A percentile compares a stretch with the other conserved stretches of the same genome.
Conservation (phyloP, 2,329 filamentous ascomycete species). For the Pseudocercospora cruenta region DNA sequence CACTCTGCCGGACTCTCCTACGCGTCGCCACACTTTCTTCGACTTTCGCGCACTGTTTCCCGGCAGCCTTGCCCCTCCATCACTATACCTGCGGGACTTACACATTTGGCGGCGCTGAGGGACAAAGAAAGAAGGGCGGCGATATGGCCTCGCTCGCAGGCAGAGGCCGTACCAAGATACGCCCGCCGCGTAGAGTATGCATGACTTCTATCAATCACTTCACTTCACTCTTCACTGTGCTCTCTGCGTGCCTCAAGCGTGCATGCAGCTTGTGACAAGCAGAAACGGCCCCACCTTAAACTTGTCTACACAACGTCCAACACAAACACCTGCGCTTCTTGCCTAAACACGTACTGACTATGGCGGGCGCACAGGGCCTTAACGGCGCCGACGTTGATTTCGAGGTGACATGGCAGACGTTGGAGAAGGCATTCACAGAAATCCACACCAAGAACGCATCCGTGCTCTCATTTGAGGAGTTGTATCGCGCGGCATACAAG, state of each 20-base stretch:
- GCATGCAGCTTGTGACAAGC: constrained; percentile 37
- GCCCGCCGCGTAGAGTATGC: constrained; percentile 69
- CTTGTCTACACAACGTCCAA: neutral
- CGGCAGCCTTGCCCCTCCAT: neutral
- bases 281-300: constrained; percentile 49
- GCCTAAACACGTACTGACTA: constrained; percentile 2
- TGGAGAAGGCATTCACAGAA: constrained; percentile 76
- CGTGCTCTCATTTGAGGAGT: constrained; percentile 86
- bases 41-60: neutral
- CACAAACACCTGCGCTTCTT: neutral
- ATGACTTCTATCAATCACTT: constrained; percentile 1
- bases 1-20: neutral
- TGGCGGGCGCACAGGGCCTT: constrained; percentile 53
- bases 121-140: constrained; percentile 6
- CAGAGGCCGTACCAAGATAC: constrained; percentile 64
- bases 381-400: constrained; percentile 73
- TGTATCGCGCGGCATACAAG: constrained; percentile 93
- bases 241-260: neutral
- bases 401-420: constrained; percentile 78
- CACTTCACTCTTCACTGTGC: constrained; percentile 9
- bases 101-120: neutral
- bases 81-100: neutral
- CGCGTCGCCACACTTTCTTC: neutral
- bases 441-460: constrained; percentile 94
- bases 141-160: constrained; percentile 51